Conservation (phyloP, 257 asterid species). For the Rehmannia glutinosa region DNA sequence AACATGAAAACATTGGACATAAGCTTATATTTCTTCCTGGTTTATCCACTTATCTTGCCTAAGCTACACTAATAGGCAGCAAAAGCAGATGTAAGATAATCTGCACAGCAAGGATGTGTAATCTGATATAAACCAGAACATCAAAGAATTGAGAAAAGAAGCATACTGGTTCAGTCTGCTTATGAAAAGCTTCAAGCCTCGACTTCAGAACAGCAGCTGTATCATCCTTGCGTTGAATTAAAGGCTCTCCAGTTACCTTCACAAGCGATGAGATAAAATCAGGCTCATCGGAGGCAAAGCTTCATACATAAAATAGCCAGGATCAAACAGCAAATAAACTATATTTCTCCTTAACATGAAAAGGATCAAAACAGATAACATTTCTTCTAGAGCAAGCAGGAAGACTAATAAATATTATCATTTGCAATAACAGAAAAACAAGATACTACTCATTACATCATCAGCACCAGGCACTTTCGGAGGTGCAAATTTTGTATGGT, state of each 20-base stretch:
- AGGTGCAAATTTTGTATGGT: constrained; percentile 84
- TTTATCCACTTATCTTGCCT: background rate
- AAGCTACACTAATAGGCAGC: background rate
- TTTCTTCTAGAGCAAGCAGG: too few species aligned
- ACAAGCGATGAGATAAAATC: constrained; percentile 19
- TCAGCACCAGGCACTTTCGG: constrained; percentile 76
- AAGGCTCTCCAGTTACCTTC: constrained; percentile 80
- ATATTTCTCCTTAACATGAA: background rate
- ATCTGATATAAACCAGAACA: background rate
- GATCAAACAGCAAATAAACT: background rate
- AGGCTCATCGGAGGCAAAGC: too few species aligned
- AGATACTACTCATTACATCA: constrained; percentile 54
- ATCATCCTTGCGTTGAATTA: constrained; percentile 90
- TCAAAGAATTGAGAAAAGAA: background rate
- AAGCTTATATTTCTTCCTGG: too few species aligned
- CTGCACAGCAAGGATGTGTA: background rate
- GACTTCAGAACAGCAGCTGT: constrained; percentile 91
- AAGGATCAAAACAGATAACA: background rate
- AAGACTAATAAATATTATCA: background rate
- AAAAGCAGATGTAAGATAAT: background rate
- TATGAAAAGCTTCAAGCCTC: constrained; percentile 87
- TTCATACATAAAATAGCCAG: too few species aligned
- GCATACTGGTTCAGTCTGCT: constrained; percentile 84
- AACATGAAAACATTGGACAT: background rate
- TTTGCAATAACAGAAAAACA: background rate